phyloP scores from a whole-genome alignment of 129 eudicot species.

The Gnaphalium uliginosum region DNA sequence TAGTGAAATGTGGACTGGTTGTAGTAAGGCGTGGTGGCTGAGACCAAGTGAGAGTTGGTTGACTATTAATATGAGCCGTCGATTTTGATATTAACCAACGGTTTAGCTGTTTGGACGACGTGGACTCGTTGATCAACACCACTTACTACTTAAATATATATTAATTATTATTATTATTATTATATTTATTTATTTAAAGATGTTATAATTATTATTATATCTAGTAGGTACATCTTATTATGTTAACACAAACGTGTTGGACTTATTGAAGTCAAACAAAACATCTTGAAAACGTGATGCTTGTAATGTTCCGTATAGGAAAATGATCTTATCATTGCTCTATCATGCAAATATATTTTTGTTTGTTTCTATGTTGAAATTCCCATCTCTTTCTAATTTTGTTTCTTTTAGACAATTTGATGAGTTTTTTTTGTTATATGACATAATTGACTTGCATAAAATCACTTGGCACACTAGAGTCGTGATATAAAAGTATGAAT shows the following conservation, averaged over 20 bases:
- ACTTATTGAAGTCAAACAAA: slow-evolving; percentile 12
- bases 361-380: neutral
- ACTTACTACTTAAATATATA: neutral
- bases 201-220: too few relatives aligned
- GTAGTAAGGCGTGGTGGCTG: slow-evolving; percentile 34
- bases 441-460: too few relatives aligned
- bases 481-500: too few relatives aligned
- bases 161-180: too few relatives aligned
- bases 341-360: neutral
- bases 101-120: slow-evolving; percentile 16
- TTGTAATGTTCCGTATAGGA: slow-evolving; percentile 8
- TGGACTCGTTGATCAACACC: slow-evolving; percentile 23
- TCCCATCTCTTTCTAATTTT: neutral
- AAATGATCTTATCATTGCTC: too few relatives aligned
- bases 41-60: slow-evolving; percentile 32
- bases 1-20: slow-evolving; percentile 24
- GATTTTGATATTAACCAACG: slow-evolving; percentile 16
- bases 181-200: too few relatives aligned
- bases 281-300: slow-evolving; percentile 30
- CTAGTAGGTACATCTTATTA: neutral
- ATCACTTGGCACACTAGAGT: too few relatives aligned
- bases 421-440: too few relatives aligned
- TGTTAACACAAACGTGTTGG: slow-evolving; percentile 23
- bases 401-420: neutral
- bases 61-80: slow-evolving; percentile 17